Evolutionary conservation across 441 rosid species (phyloP).

Genomic region (Adansonia gregorii): DNA sequence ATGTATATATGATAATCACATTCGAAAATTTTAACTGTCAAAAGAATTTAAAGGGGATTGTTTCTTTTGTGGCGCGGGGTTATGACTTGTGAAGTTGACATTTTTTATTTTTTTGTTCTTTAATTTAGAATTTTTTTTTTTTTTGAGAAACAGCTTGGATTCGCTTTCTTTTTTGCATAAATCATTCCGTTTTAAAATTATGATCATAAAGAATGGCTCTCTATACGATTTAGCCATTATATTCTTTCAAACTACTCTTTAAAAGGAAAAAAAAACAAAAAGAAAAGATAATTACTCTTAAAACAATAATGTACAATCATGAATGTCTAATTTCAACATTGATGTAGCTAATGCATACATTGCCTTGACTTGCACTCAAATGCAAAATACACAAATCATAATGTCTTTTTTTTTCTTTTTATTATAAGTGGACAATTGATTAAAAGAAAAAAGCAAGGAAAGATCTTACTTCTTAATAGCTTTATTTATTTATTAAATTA

Average conservation of each 20-base stretch:
- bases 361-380: not conserved
- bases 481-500: no score
- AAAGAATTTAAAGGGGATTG: not conserved
- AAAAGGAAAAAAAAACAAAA: no score
- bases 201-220: constrained; percentile 6
- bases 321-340: not conserved
- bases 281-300: no score
- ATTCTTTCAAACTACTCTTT: not conserved
- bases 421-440: not conserved
- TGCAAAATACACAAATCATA: not conserved
- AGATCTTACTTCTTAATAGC: no score
- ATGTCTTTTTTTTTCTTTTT: not conserved
- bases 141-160: constrained; percentile 9
- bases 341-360: not conserved
- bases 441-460: no score
- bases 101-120: constrained; percentile 13
- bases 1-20: no score
- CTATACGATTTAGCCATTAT: constrained; percentile 24
- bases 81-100: constrained; percentile 26
- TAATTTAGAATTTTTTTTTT: not conserved
- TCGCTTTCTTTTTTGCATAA: constrained; percentile 8
- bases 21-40: not conserved
- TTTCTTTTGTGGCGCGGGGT: constrained; percentile 20
- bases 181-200: not conserved
- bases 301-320: no score